Evolutionary conservation across 257 asterid species (phyloP).

Genomic region (Haberlea rhodopensis): DNA sequence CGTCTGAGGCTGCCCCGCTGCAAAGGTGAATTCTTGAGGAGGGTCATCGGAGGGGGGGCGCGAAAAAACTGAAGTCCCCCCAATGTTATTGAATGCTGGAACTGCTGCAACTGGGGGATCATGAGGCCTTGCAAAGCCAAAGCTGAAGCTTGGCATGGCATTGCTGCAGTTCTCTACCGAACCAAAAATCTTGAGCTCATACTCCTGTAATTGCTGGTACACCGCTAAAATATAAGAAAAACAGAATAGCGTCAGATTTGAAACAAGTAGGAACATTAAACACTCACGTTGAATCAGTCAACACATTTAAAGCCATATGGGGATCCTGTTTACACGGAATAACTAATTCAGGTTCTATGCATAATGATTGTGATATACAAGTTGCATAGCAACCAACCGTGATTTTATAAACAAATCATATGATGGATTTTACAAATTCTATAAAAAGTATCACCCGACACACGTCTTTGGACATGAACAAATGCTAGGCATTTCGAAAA

Average conservation of each 20-base stretch:
- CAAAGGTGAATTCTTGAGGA: slow-evolving; percentile 79
- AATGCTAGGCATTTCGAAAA: no score
- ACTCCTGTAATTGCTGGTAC: slow-evolving; percentile 69
- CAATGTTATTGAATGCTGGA: slow-evolving; percentile 53
- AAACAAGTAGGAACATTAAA: not conserved
- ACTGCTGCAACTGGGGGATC: slow-evolving; percentile 49
- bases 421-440: not conserved
- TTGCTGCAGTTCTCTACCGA: slow-evolving; percentile 31
- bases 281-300: not conserved
- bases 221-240: slow-evolving; percentile 45
- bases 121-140: slow-evolving; percentile 66
- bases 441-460: not conserved
- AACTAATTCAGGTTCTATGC: not conserved
- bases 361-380: not conserved
- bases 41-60: slow-evolving; percentile 33
- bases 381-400: not conserved
- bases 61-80: slow-evolving; percentile 52
- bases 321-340: no score
- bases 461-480: not conserved
- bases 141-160: slow-evolving; percentile 52
- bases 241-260: slow-evolving; percentile 24
- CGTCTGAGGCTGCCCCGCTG: slow-evolving; percentile 51
- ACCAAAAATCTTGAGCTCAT: slow-evolving; percentile 60
- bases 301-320: no score
- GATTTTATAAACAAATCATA: not conserved